Evolutionary conservation across 139 green algal species (phyloP).

Genomic region (Volvox reticuliferus): DNA sequence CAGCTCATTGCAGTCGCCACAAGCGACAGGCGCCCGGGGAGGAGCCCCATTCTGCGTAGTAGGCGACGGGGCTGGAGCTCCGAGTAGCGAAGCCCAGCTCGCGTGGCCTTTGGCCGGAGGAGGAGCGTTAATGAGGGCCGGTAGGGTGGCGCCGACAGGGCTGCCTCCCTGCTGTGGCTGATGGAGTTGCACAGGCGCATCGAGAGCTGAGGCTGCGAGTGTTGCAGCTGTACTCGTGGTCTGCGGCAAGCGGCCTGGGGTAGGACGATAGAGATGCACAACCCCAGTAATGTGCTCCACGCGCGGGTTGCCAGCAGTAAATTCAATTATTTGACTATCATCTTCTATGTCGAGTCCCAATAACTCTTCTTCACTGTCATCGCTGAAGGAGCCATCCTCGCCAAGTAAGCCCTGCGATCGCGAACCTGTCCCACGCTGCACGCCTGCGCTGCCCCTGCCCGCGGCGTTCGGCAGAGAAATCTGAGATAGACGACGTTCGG

Average conservation of each 20-base stretch:
- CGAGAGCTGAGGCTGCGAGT: not conserved
- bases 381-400: not conserved
- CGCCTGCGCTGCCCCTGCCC: not conserved
- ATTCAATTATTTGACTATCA: constrained; percentile 58
- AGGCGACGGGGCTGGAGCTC: not conserved
- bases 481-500: constrained; percentile 13
- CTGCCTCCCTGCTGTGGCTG: not conserved
- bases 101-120: not conserved
- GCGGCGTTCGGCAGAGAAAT: not conserved
- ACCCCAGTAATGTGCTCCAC: constrained; percentile 91
- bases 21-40: not conserved
- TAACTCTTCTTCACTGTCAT: constrained; percentile 23
- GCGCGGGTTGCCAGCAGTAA: constrained; percentile 88
- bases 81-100: constrained; percentile 26
- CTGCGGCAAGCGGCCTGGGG: not conserved
- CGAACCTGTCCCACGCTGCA: not conserved
- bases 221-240: not conserved
- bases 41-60: not conserved
- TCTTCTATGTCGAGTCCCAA: constrained; percentile 30
- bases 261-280: constrained; percentile 85
- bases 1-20: constrained; percentile 59
- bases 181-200: not conserved
- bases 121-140: not conserved
- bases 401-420: not conserved
- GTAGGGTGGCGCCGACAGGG: not conserved